Evolutionary conservation across 2,329 filamentous ascomycete species (phyloP), one percentile per base, ranked within the genome.

Genomic region (Microcera coccophila): DNA sequence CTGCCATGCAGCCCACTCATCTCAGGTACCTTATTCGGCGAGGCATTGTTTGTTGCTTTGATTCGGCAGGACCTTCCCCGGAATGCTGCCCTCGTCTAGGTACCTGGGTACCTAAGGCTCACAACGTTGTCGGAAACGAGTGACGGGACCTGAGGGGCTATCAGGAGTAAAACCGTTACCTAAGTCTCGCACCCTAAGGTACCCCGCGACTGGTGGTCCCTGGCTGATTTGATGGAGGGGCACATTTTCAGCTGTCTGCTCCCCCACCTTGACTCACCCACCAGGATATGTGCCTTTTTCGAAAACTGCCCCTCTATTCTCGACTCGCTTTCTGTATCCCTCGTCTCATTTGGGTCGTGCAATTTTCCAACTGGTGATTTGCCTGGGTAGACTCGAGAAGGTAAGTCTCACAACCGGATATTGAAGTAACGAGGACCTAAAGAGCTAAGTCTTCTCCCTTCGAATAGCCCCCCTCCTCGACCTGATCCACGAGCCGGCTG

Each of bases 281-380:
- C 53, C 46, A 43, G 37, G 39, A 54, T 44, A 38, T 48, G 52
- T 46, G 11, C 44, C 33, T 37, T 55, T 44, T 51, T 36, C 36
- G 19, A 56, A 58, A 55, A 37, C 48, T 59, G 56, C 54, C 56
- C 54, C 56, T 59, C 54, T 47, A 55, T 55, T 22, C 26, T 40
- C 32, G 38, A 44, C 41, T 53, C 41, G 42, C 52, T 14, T 33
- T 35, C 29, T 32, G 15, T n/a, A 14, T 32, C n/a, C 29, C 7
- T 32, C n/a, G 7, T 26, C 22, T 26, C 12, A 26, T 26, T 26
- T 7, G 29, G 12, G 8, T 32, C 29, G 29, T 15, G 29, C 9
- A 32, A 17, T 15, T 32, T 8, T 32, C 9, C 29, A 12, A 26
- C 22, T 26, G 7, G 7, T 7, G 7, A 26, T 12, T 26, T 26